phyloP scores from a whole-genome alignment of 495 filamentous ascomycete genomes.

The Melanomma pulvis-pyrius region DNA sequence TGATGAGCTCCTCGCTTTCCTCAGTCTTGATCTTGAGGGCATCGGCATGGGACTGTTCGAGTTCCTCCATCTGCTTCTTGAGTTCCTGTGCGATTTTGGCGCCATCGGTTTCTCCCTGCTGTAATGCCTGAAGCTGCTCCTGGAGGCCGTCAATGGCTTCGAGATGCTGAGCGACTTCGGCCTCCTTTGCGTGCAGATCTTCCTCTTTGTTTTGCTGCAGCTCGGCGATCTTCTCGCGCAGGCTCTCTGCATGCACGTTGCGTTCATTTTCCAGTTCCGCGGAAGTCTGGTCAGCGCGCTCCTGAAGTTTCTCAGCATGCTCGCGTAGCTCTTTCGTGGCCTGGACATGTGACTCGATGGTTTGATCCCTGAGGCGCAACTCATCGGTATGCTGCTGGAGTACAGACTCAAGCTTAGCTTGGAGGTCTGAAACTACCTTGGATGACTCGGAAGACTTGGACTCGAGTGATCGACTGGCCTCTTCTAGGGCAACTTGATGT shows the following conservation, averaged over 20 bases:
- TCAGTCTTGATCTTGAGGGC: conserved; percentile 20
- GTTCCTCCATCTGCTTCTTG: conserved; percentile 30
- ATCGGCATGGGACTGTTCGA: conserved; percentile 28
- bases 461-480: conserved; percentile 14
- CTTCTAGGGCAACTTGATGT: conserved; percentile 16
- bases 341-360: conserved; percentile 24
- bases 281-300: conserved; percentile 17
- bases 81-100: conserved; percentile 32
- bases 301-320: conserved; percentile 24
- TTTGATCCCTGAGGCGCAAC: conserved; percentile 27
- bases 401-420: conserved; percentile 26
- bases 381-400: conserved; percentile 35
- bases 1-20: conserved; percentile 34
- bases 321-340: conserved; percentile 20
- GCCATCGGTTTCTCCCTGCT: conserved; percentile 36
- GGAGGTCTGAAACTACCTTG: conserved; percentile 26
- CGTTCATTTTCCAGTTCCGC: conserved; percentile 25
- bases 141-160: conserved; percentile 29
- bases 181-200: conserved; percentile 23
- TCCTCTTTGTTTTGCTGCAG: conserved; percentile 21
- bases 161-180: conserved; percentile 27
- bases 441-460: conserved; percentile 19
- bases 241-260: conserved; percentile 14
- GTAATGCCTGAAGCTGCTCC: conserved; percentile 28
- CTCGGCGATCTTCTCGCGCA: conserved; percentile 15